Evolutionary conservation across 371 early-diverging fungal species (phyloP).

Genomic region (Apophysomyces trapeziformis): DNA sequence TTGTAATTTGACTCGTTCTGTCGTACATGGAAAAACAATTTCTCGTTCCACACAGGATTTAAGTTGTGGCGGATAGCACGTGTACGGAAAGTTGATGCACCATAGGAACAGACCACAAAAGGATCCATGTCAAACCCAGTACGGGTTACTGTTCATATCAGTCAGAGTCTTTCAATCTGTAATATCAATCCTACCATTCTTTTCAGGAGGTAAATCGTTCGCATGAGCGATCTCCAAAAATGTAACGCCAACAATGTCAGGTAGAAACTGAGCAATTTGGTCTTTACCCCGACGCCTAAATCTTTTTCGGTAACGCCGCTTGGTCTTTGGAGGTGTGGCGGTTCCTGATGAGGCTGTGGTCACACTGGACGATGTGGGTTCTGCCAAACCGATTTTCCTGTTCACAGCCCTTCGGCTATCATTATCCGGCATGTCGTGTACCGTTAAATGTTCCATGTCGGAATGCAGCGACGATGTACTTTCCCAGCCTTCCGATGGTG

Average conservation of each 20-base stretch:
- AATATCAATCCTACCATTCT: conserved; percentile 35
- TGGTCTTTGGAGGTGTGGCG: not conserved
- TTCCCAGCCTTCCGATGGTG: not conserved
- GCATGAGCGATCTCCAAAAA: conserved; percentile 70
- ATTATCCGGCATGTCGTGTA: not conserved
- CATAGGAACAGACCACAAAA: conserved; percentile 77
- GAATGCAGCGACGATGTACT: not conserved
- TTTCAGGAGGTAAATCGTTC: conserved; percentile 63
- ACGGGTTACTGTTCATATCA: conserved; percentile 43
- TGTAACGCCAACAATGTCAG: conserved; percentile 59
- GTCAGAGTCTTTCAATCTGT: not conserved
- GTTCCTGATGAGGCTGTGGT: conserved; percentile 13
- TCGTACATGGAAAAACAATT: conserved; percentile 68
- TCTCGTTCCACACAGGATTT: conserved; percentile 76
- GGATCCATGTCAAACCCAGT: conserved; percentile 85
- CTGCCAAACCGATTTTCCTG: conserved; percentile 8
- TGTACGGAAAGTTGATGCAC: conserved; percentile 74
- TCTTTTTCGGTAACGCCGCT: conserved; percentile 8
- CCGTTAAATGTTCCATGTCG: conserved; percentile 6
- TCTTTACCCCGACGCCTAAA: conserved; percentile 19
- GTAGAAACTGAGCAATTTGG: conserved; percentile 31
- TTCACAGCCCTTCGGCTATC: not conserved
- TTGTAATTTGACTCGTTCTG: conserved; percentile 60
- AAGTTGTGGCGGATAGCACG: conserved; percentile 66
- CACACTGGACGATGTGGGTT: not conserved